Percentiles rank a stretch among this genome's conserved stretches.
These are phyloP conservation scores for Rhodotorula babjevae DNA, from an alignment of 768 basidiomycete genomes.

Conservation along the genomic window DNA sequence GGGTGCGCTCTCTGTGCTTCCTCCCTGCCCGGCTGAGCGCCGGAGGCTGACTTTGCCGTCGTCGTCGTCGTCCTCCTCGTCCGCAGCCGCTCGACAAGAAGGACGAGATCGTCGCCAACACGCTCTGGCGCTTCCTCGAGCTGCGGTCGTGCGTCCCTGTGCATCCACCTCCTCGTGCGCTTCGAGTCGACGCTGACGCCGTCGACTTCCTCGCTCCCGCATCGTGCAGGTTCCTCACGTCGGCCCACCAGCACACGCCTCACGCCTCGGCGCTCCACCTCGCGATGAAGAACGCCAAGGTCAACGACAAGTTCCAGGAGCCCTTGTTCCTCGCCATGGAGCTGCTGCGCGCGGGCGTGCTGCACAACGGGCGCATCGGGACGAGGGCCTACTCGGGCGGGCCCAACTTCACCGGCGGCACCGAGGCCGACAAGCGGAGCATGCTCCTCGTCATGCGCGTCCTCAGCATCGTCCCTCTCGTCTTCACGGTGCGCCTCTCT, in stretches of 20 bases:
- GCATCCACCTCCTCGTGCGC: no score
- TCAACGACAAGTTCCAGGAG: constrained; percentile 99
- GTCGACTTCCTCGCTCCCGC: background rate
- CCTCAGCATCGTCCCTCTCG: constrained; percentile 87
- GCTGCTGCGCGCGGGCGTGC: constrained; percentile 88
- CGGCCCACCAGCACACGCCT: constrained; percentile 80
- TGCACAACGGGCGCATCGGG: constrained; percentile 56
- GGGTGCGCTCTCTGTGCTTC: background rate
- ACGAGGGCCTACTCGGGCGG: constrained; percentile 34
- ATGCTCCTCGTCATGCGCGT: constrained; percentile 96
- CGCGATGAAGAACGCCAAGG: constrained; percentile 67
- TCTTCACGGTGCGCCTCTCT: constrained; percentile 67
- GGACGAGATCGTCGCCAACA: constrained; percentile 96
- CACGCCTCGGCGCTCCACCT: constrained; percentile 86
- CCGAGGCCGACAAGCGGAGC: constrained; percentile 56
- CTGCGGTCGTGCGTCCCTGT: constrained; percentile 77
- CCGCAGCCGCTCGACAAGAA: constrained; percentile 76
- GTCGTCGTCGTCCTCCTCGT: constrained; percentile 22
- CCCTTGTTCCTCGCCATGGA: constrained; percentile 91
- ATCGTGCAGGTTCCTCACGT: constrained; percentile 71
- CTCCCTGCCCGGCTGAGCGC: constrained; percentile 47
- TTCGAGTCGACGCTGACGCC: no score
- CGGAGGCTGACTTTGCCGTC: constrained; percentile 37
- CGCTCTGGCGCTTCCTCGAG: constrained; percentile 96
- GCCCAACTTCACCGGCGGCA: constrained; percentile 50